Base-by-base conservation (phyloP, 495 filamentous ascomycete genomes). In the Lasiosphaeria hispida region DNA sequence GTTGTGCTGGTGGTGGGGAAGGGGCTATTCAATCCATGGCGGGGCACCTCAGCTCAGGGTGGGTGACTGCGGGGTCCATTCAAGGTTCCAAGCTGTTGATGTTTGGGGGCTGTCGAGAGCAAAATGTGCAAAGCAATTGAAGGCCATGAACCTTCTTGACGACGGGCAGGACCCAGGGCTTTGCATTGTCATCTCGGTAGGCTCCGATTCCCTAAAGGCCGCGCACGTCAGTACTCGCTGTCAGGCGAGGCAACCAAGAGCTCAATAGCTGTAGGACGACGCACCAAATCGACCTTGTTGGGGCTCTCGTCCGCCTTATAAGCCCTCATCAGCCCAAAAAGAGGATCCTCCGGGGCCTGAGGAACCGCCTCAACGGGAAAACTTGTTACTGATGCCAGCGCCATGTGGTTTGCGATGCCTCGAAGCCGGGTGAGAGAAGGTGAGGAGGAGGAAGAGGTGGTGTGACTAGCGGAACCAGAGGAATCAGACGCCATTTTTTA, bases 81-180 rank as follows among this genome's bases (percentile, higher is more conserved):
- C 23, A 30, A 59, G 35, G 58, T 52, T 47, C 53, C 34, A 30
- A 53, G 43, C 49, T 62, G 50, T 51, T 43, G n/a, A 14, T 30
- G 37, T 39, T 38, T 50, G 17, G 56, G 36, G 30, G 44, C 18
- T 42, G 45, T 33, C 23, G 2, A 30, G 49, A 35, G 15, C 36
- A 42, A 53, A 42, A 9, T 18, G 13, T 33, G 40, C n/a, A 40
- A 40, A 19, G 10, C 3, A 44, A 38, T 18, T 10, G 41, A 43
- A 45, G 48, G 39, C 53, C 38, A 68, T 73, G 56, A 75, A 96
- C 93, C 87, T 94, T 92, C 75, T 90, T 94, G 50, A 98, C 93
- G 10, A 97, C 95, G 1, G 95, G 92, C 48, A 98, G 77, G 54
- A 98, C 83, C 95, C 95, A 98, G n/a, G 94, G 95, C 76, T 97